Conservation (phyloP, 2,329 filamentous ascomycete species). For the Arthroderma uncinatum region DNA sequence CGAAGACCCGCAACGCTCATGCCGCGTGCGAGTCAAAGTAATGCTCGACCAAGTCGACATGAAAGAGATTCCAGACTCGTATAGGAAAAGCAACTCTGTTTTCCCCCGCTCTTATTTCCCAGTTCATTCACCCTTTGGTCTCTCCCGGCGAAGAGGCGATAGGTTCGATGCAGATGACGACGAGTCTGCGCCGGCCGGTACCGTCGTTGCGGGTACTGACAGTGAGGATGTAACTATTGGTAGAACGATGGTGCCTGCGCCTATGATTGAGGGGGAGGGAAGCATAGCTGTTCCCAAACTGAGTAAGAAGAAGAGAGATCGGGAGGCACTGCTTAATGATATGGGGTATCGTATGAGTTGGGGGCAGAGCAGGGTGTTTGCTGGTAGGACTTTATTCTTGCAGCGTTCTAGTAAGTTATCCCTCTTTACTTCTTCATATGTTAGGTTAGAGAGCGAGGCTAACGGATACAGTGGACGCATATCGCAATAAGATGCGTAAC, state of each 20-base stretch:
- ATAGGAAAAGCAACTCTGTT: constrained; percentile 79
- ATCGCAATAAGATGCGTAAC: constrained; percentile 79
- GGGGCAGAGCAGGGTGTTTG: constrained; percentile 87
- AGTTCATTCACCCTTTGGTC: constrained; percentile 68
- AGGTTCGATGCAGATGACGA: constrained; percentile 54
- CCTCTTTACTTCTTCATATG: constrained; percentile 5
- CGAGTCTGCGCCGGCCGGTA: neutral
- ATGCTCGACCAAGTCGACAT: constrained; percentile 90
- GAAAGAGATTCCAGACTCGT: constrained; percentile 90
- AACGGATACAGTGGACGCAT: constrained; percentile 63
- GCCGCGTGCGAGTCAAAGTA: constrained; percentile 75
- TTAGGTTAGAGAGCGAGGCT: no score
- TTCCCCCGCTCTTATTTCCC: constrained; percentile 88
- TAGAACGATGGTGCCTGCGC: constrained; percentile 47
- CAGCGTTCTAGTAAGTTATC: constrained; percentile 72
- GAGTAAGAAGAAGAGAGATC: constrained; percentile 56
- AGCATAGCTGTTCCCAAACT: constrained; percentile 67
- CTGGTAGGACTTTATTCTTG: constrained; percentile 72
- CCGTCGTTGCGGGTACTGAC: constrained; percentile 6
- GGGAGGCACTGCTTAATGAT: constrained; percentile 86
- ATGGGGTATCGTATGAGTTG: constrained; percentile 92
- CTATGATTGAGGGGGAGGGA: constrained; percentile 56
- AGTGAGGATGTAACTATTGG: constrained; percentile 28
- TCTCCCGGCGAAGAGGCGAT: constrained; percentile 52
- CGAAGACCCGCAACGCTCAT: constrained; percentile 72